Conservation (phyloP, 495 filamentous ascomycete species). For the Penicillium goetzii region DNA sequence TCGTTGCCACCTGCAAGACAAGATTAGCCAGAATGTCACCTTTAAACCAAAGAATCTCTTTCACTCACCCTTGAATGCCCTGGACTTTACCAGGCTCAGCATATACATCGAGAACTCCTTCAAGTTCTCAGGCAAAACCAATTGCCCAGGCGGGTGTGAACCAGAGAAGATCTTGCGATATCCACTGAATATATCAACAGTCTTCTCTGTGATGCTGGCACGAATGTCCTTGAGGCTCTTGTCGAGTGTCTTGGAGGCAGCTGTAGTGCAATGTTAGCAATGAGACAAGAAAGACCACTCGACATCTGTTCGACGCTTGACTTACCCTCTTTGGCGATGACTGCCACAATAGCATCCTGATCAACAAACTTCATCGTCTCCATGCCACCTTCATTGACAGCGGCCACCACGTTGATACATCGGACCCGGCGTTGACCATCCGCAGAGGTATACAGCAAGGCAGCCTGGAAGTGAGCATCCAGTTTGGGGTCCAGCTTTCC, state of each 20-base stretch:
- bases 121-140: slow-evolving; percentile 92
- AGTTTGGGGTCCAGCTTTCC: slow-evolving; percentile 95
- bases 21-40: slow-evolving; percentile 8
- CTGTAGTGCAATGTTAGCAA: slow-evolving; percentile 37
- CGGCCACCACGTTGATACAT: slow-evolving; percentile 91
- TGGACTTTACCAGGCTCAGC: slow-evolving; percentile 86
- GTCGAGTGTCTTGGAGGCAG: slow-evolving; percentile 79
- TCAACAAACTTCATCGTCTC: slow-evolving; percentile 91
- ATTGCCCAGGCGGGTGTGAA: slow-evolving; percentile 86
- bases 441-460: slow-evolving; percentile 90
- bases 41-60: not conserved
- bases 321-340: slow-evolving; percentile 86
- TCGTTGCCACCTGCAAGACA: slow-evolving; percentile 66
- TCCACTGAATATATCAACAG: slow-evolving; percentile 88
- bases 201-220: slow-evolving; percentile 84
- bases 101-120: slow-evolving; percentile 99
- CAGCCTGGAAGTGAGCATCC: slow-evolving; percentile 97
- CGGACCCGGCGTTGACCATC: slow-evolving; percentile 87
- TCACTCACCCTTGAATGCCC: slow-evolving; percentile 81
- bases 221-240: slow-evolving; percentile 85
- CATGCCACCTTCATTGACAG: slow-evolving; percentile 79
- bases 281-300: slow-evolving; percentile 2
- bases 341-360: slow-evolving; percentile 85
- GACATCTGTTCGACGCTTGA: slow-evolving; percentile 7
- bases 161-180: slow-evolving; percentile 90